Conservation (phyloP, 2,329 filamentous ascomycete species). For the Aspergillus neotritici region DNA sequence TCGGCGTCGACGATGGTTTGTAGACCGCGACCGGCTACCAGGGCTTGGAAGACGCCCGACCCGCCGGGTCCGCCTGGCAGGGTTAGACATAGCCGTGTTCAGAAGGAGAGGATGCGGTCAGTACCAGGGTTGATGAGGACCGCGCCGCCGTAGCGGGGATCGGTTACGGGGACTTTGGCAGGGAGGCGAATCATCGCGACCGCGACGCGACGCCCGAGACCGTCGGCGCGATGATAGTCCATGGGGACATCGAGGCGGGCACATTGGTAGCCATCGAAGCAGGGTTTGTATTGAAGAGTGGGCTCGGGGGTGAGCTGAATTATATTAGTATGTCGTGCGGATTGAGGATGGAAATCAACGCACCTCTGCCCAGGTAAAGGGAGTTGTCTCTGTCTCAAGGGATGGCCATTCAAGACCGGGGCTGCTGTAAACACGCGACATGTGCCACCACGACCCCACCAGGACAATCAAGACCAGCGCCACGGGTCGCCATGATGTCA, state of each 20-base stretch:
- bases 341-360: neutral
- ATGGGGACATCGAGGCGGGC: slow-evolving; percentile 47
- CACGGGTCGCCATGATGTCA: neutral
- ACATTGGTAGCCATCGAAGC: slow-evolving; percentile 45
- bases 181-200: slow-evolving; percentile 46
- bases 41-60: slow-evolving; percentile 35
- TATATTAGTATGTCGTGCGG: neutral
- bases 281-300: slow-evolving; percentile 34
- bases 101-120: neutral
- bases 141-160: slow-evolving; percentile 43
- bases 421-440: neutral
- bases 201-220: slow-evolving; percentile 30
- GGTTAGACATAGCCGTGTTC: neutral
- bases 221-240: slow-evolving; percentile 38
- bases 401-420: neutral
- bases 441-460: slow-evolving; percentile 7
- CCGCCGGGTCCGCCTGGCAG: slow-evolving; percentile 40
- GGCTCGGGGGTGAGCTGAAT: slow-evolving; percentile 23
- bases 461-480: slow-evolving; percentile 8
- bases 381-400: neutral
- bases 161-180: slow-evolving; percentile 36
- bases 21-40: slow-evolving; percentile 28
- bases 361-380: slow-evolving; percentile 15
- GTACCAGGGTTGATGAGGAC: slow-evolving; percentile 45
- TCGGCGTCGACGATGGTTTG: slow-evolving; percentile 37